Conservation (phyloP, 768 basidiomycete species). For the Kondoa malvinella region DNA sequence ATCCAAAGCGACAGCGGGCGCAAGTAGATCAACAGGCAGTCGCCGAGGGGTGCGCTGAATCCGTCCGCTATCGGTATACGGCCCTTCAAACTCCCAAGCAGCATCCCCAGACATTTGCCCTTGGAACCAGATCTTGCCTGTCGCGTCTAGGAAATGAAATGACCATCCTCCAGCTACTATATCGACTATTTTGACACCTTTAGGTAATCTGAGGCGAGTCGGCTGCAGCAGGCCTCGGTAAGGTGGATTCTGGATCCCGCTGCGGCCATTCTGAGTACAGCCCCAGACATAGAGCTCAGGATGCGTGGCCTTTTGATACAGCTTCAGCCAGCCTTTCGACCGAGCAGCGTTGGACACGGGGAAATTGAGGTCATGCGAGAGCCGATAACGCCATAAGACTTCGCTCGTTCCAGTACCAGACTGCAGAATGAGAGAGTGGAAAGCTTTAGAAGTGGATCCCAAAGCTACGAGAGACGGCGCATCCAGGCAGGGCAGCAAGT, state of each 20-base stretch:
- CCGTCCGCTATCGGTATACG: not conserved
- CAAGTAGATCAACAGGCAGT: not conserved
- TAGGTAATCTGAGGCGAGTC: constrained; percentile 43
- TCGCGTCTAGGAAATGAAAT: constrained; percentile 66
- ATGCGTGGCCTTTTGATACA: constrained; percentile 47
- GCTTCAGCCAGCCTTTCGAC: constrained; percentile 57
- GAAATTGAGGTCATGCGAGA: constrained; percentile 13
- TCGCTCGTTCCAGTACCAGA: constrained; percentile 1
- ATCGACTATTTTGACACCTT: constrained; percentile 44
- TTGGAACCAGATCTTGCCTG: constrained; percentile 62
- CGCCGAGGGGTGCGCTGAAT: constrained; percentile 38
- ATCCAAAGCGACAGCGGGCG: constrained; percentile 33
- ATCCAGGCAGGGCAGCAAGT: constrained; percentile 14
- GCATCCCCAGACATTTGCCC: constrained; percentile 30
- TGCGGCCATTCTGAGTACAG: constrained; percentile 45
- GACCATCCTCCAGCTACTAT: constrained; percentile 74
- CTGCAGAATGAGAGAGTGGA: constrained; percentile 9
- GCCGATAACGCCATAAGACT: constrained; percentile 13
- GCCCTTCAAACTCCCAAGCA: not conserved
- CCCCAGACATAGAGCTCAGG: constrained; percentile 36
- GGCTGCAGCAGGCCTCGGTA: constrained; percentile 47
- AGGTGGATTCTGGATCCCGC: constrained; percentile 19
- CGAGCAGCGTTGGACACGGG: constrained; percentile 44
- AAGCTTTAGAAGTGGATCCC: constrained; percentile 6
- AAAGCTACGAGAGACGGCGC: not conserved